A percentile compares a stretch with the other conserved stretches of the same genome.
phyloP scores from a whole-genome alignment of 768 basidiomycete genomes.

The Fistulinella prunicolor region DNA sequence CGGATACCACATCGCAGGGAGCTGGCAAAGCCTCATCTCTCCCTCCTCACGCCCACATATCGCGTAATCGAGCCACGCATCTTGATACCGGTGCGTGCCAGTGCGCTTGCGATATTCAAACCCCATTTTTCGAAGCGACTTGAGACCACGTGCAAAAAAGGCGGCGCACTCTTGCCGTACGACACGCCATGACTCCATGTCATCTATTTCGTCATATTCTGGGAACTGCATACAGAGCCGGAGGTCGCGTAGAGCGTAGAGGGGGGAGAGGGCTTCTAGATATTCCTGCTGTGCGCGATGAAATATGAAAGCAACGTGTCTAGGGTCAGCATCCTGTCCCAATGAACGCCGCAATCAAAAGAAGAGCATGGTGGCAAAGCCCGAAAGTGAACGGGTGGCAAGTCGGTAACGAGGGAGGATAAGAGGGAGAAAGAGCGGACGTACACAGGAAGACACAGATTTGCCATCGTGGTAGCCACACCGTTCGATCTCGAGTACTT shows the following conservation, averaged over 20 bases:
- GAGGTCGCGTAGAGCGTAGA: constrained; percentile 26
- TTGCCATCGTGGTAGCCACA: constrained; percentile 38
- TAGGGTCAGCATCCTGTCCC: constrained; percentile 30
- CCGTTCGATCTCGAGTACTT: constrained; percentile 34
- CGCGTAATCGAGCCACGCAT: constrained; percentile 36
- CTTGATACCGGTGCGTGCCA: constrained; percentile 35
- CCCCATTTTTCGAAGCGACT: constrained; percentile 32
- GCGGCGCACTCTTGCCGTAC: constrained; percentile 27
- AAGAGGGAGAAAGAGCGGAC: constrained; percentile 22
- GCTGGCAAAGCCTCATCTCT: constrained; percentile 18
- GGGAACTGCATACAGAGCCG: constrained; percentile 38
- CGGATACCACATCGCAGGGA: constrained; percentile 32
- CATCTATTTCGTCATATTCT: constrained; percentile 32
- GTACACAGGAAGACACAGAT: constrained; percentile 34
- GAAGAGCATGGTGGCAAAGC: constrained; percentile 12
- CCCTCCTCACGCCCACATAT: constrained; percentile 20
- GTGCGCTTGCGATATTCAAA: constrained; percentile 38
- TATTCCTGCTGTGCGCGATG: constrained; percentile 34
- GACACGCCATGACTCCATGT: constrained; percentile 32
- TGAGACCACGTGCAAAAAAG: constrained; percentile 30
- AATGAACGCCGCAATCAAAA: constrained; percentile 22
- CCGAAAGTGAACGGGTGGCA: constrained; percentile 11
- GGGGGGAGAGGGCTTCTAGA: constrained; percentile 29
- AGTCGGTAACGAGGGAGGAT: constrained; percentile 9
- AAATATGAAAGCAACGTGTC: constrained; percentile 27